These are phyloP conservation scores for Diplodia intermedia DNA, from an alignment of 2,329 filamentous ascomycete species.

Conservation along the genomic window DNA sequence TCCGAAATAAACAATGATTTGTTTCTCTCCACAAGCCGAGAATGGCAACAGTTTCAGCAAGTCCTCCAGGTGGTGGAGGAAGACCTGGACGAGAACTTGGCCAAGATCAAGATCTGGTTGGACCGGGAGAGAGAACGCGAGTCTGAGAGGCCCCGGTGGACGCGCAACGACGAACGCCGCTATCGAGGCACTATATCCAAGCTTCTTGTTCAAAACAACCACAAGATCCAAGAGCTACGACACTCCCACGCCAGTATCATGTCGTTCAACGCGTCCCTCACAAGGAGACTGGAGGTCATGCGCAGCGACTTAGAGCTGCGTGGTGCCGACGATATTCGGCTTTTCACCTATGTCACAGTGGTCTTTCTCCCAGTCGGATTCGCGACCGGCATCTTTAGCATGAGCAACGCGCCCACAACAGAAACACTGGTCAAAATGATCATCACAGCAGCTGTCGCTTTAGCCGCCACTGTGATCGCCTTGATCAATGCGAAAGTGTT, in stretches of 20 bases:
- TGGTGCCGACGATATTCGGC: conserved; percentile 41
- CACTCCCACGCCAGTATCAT: conserved; percentile 30
- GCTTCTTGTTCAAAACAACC: conserved; percentile 25
- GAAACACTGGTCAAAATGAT: no score
- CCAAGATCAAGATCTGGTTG: conserved; percentile 39
- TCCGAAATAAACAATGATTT: conserved; percentile 7
- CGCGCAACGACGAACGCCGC: conserved; percentile 42
- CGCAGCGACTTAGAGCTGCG: conserved; percentile 21
- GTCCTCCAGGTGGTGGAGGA: conserved; percentile 36
- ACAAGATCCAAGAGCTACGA: neutral
- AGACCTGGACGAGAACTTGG: conserved; percentile 35
- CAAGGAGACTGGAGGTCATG: neutral
- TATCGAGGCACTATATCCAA: conserved; percentile 38
- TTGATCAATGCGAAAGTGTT: no score
- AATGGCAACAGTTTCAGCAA: conserved; percentile 35
- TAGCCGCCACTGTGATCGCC: no score
- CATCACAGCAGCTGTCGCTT: no score
- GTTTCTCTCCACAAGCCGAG: conserved; percentile 17
- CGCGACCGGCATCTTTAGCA: conserved; percentile 44
- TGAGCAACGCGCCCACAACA: conserved; percentile 33
- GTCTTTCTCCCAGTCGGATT: conserved; percentile 47
- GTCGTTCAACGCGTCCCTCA: conserved; percentile 28
- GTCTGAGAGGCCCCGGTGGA: conserved; percentile 43
- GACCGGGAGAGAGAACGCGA: conserved; percentile 40
- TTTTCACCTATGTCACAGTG: conserved; percentile 48